A percentile compares a stretch with the other conserved stretches of the same genome.
These are phyloP conservation scores for Fusarium denticulatum DNA, from an alignment of 2,329 filamentous ascomycete genomes.

Conservation along the genomic window DNA sequence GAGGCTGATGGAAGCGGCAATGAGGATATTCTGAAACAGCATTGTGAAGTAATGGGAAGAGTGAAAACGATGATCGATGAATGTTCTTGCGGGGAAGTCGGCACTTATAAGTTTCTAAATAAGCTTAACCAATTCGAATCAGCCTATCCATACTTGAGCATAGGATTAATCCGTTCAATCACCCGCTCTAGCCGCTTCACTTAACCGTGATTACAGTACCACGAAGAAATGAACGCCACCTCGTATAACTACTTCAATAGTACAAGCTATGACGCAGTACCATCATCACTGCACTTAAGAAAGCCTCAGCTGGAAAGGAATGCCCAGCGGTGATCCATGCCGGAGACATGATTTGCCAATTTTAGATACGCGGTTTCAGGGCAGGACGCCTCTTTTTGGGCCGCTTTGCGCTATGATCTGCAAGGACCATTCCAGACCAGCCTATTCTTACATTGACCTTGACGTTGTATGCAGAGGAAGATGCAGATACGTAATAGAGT, in stretches of 20 bases:
- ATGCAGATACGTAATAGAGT: not conserved
- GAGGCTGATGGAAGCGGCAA: conserved; percentile 32
- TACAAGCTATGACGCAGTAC: conserved; percentile 10
- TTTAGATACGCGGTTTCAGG: conserved; percentile 17
- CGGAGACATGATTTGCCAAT: not conserved
- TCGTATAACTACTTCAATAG: conserved; percentile 22
- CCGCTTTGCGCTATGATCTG: conserved; percentile 6
- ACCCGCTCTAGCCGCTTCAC: not conserved
- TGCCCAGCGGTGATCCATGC: not conserved
- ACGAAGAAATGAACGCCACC: conserved; percentile 13
- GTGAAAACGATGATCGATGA: not conserved
- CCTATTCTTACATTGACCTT: not conserved
- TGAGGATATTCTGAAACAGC: conserved; percentile 38
- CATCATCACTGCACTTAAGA: not conserved
- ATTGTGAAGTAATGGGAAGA: conserved; percentile 18
- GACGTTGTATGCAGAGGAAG: fast-evolving
- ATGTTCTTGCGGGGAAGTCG: not conserved
- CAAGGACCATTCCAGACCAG: conserved; percentile 8
- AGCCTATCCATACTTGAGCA: not conserved
- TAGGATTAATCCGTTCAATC: not conserved
- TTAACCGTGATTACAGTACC: not conserved
- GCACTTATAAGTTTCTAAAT: not conserved
- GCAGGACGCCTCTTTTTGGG: not conserved
- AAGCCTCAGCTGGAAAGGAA: not conserved
- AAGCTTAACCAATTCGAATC: conserved; percentile 7